phyloP scores from a whole-genome alignment of 345 rosid genomes.

The Lepidium didymum region DNA sequence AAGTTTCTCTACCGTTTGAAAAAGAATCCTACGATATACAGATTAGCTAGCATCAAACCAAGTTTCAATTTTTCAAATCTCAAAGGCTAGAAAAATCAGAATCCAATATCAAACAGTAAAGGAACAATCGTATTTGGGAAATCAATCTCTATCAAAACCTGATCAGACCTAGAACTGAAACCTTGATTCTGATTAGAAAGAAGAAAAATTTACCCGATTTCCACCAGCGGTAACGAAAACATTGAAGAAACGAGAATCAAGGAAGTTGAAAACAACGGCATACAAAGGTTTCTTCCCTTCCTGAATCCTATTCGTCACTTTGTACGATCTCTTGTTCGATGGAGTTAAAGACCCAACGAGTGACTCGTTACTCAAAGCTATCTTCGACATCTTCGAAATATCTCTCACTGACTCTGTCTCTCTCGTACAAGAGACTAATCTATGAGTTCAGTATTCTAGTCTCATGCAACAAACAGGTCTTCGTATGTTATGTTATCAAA shows the following conservation, averaged over 20 bases:
- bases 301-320: conserved; percentile 77
- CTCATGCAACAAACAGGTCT: conserved; percentile 11
- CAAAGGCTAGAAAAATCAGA: neutral
- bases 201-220: conserved; percentile 45
- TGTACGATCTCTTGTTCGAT: conserved; percentile 71
- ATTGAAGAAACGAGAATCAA: conserved; percentile 83
- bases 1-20: neutral
- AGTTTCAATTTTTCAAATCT: conserved; percentile 1
- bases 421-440: neutral
- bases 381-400: conserved; percentile 50
- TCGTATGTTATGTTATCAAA: neutral
- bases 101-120: conserved; percentile 17
- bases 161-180: conserved; percentile 4
- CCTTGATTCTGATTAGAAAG: neutral
- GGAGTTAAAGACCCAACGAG: conserved; percentile 70
- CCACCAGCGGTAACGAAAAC: conserved; percentile 96
- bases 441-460: conserved; percentile 3
- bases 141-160: neutral
- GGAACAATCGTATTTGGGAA: neutral
- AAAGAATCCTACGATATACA: neutral
- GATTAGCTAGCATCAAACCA: neutral
- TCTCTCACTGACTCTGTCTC: neutral
- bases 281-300: conserved; percentile 93
- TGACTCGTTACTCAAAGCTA: conserved; percentile 69
- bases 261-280: conserved; percentile 92